Conservation (phyloP, 1,284 basidiomycete genomes). For the Filobasidium uniguttulatum region DNA sequence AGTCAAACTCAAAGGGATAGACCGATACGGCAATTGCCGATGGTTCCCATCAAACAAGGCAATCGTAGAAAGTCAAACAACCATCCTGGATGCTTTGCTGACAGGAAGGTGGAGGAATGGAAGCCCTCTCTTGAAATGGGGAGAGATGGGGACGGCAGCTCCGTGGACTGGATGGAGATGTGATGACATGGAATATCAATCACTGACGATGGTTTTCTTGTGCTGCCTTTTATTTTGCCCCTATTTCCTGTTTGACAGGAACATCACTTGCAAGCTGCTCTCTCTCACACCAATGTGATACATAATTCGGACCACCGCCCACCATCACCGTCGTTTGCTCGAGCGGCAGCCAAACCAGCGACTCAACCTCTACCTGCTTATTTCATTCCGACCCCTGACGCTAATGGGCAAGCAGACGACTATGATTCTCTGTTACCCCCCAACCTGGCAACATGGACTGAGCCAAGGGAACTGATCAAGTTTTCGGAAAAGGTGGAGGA, state of each 20-base stretch:
- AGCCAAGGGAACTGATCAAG: conserved; percentile 65
- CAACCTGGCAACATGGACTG: conserved; percentile 52
- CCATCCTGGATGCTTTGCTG: too few species aligned
- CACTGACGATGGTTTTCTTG: too few species aligned
- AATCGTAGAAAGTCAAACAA: not conserved
- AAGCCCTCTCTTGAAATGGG: too few species aligned
- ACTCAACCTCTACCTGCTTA: conserved; percentile 39
- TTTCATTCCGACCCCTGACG: conserved; percentile 84
- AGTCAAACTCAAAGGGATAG: too few species aligned
- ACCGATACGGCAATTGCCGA: not conserved
- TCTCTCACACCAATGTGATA: conserved; percentile 41
- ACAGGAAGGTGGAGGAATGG: too few species aligned
- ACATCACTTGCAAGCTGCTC: conserved; percentile 74
- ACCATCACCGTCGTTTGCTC: conserved; percentile 31
- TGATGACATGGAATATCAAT: too few species aligned
- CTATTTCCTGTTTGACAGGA: conserved; percentile 47
- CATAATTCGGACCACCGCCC: conserved; percentile 36
- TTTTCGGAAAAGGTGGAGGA: conserved; percentile 86
- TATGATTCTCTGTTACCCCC: conserved; percentile 45
- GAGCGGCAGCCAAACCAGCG: conserved; percentile 34
- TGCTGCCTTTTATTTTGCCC: not conserved
- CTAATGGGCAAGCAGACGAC: conserved; percentile 63
- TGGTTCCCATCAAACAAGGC: too few species aligned
- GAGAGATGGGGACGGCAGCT: too few species aligned
- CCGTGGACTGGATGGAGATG: too few species aligned